These are phyloP conservation scores for Trichophyton mentagrophytes DNA, from an alignment of 2,329 filamentous ascomycete species.

Conservation along the genomic window DNA sequence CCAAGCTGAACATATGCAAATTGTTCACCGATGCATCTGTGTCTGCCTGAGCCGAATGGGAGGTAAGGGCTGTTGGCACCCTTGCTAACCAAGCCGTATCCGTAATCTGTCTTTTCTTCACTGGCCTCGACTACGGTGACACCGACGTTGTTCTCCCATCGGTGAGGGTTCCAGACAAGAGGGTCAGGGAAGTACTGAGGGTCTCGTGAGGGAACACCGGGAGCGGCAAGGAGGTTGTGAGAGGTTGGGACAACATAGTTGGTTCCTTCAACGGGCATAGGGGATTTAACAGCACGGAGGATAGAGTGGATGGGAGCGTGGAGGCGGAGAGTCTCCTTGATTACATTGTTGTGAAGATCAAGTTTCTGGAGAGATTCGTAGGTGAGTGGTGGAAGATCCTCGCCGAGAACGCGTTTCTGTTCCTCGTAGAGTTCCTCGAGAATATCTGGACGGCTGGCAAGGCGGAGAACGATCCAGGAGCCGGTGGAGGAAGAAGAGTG, in stretches of 20 bases:
- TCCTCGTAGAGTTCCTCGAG: conserved; percentile 73
- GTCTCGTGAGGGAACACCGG: conserved; percentile 64
- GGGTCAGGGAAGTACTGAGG: conserved; percentile 70
- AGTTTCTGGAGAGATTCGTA: conserved; percentile 70
- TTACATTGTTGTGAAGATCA: conserved; percentile 66
- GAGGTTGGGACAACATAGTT: conserved; percentile 68
- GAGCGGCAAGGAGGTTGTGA: conserved; percentile 72
- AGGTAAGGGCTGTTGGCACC: conserved; percentile 81
- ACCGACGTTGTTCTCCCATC: conserved; percentile 60
- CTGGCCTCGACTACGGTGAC: conserved; percentile 37
- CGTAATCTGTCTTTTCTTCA: conserved; percentile 75
- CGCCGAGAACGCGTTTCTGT: conserved; percentile 60
- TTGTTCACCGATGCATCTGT: conserved; percentile 92
- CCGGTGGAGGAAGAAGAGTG: conserved; percentile 77
- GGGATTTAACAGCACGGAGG: conserved; percentile 79
- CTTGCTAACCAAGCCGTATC: conserved; percentile 86
- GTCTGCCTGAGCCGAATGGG: conserved; percentile 83
- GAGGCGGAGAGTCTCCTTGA: conserved; percentile 84
- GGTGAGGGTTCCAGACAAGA: conserved; percentile 73
- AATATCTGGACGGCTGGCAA: conserved; percentile 67
- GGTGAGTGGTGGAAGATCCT: conserved; percentile 58
- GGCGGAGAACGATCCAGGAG: conserved; percentile 71
- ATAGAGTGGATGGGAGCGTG: conserved; percentile 93
- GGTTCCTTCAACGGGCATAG: conserved; percentile 71
- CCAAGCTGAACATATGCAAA: conserved; percentile 89